Conservation (phyloP, 1,284 basidiomycete species). For the Papiliotrema terrestris region DNA sequence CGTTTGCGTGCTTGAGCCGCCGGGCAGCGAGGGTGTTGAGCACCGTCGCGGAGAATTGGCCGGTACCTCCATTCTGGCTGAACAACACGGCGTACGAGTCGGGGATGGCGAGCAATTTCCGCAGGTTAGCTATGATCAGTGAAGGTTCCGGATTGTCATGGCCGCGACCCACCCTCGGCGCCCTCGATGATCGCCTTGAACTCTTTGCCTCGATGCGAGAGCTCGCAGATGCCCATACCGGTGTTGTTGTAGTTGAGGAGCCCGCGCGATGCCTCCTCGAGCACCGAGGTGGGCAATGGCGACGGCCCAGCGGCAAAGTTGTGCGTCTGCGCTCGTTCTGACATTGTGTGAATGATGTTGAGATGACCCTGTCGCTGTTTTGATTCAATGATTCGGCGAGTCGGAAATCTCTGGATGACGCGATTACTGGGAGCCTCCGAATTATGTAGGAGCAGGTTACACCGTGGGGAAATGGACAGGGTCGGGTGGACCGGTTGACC, state of each 20-base stretch:
- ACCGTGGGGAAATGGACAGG: not conserved
- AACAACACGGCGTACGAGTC: conserved; percentile 81
- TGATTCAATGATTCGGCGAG: not conserved
- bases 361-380: not conserved
- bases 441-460: not conserved
- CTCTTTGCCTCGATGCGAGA: conserved; percentile 87
- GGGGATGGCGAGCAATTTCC: conserved; percentile 73
- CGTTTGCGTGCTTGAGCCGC: conserved; percentile 12
- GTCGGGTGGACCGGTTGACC: too few relatives aligned
- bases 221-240: conserved; percentile 89
- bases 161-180: conserved; percentile 55
- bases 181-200: conserved; percentile 69
- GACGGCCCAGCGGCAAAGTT: conserved; percentile 94
- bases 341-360: not conserved
- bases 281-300: conserved; percentile 74
- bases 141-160: not conserved
- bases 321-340: conserved; percentile 55
- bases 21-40: conserved; percentile 59
- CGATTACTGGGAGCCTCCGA: not conserved
- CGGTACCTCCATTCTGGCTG: conserved; percentile 85
- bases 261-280: conserved; percentile 67
- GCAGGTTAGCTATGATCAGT: conserved; percentile 54
- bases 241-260: conserved; percentile 82
- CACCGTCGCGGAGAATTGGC: conserved; percentile 72
- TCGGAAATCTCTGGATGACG: not conserved